Percentiles rank a stretch among this genome's conserved stretches.
Conservation (phyloP, 441 rosid genomes). For the Daphne laureola region DNA sequence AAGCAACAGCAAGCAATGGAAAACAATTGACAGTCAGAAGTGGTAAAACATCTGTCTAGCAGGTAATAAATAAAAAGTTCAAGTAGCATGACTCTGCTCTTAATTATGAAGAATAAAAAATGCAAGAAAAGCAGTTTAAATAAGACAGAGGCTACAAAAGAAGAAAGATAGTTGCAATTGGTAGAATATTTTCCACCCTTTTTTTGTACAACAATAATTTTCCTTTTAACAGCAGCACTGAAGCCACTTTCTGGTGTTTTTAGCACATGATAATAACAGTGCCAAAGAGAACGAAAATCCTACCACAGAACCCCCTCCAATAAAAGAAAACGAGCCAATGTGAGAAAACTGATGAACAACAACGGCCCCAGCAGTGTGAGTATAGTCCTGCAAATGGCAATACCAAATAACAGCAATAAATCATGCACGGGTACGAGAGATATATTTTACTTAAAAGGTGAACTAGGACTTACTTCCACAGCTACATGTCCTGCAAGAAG, state of each 20-base stretch:
- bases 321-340: conserved; percentile 70
- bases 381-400: conserved; percentile 47
- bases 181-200: too few relatives aligned
- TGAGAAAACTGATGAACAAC: conserved; percentile 89
- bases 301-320: conserved; percentile 97
- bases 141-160: neutral
- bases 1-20: conserved; percentile 12
- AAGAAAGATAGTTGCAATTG: too few relatives aligned
- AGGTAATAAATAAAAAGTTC: neutral
- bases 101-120: neutral
- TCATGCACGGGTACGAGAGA: too few relatives aligned
- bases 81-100: neutral
- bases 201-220: neutral
- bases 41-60: neutral
- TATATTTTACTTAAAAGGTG: neutral
- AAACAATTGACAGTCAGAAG: conserved; percentile 1
- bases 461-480: conserved; percentile 54
- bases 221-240: neutral
- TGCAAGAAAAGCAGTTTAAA: neutral
- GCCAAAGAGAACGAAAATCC: conserved; percentile 11
- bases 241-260: neutral
- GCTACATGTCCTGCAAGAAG: conserved; percentile 92
- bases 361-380: conserved; percentile 77
- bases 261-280: neutral
- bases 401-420: conserved; percentile 1